These are phyloP conservation scores for Candida koratica DNA, from an alignment of 805 yeast genomes.

Conservation along the genomic window DNA sequence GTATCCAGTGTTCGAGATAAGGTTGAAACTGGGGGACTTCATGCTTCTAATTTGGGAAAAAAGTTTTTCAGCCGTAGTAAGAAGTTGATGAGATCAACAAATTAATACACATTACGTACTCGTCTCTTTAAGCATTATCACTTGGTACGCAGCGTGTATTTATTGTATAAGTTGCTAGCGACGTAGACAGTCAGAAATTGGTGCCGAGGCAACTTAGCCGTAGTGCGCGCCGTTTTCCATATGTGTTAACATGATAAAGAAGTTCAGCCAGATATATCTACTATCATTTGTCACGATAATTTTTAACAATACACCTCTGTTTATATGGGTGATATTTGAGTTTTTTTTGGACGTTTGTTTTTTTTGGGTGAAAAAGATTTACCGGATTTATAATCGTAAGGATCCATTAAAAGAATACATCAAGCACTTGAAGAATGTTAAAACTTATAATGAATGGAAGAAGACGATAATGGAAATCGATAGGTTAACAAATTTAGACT, in stretches of 20 bases:
- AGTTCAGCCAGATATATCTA: constrained; percentile 9
- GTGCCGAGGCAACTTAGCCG: too few relatives aligned
- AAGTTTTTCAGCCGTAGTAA: constrained; percentile 55
- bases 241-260: constrained; percentile 8
- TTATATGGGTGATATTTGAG: constrained; percentile 41
- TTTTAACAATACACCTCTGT: constrained; percentile 34
- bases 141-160: too few relatives aligned
- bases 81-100: constrained; percentile 34
- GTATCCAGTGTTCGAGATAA: constrained; percentile 49
- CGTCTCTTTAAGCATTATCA: too few relatives aligned
- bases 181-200: too few relatives aligned
- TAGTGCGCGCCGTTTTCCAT: too few relatives aligned
- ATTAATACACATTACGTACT: too few relatives aligned
- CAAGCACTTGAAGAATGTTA: constrained; percentile 47
- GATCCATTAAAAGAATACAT: constrained; percentile 47
- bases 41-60: constrained; percentile 53
- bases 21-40: constrained; percentile 42
- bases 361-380: constrained; percentile 44
- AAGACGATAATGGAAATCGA: constrained; percentile 47
- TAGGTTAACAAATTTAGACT: constrained; percentile 42
- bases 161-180: too few relatives aligned
- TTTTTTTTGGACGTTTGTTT: constrained; percentile 42
- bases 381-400: constrained; percentile 32
- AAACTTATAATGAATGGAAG: constrained; percentile 70
- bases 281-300: constrained; percentile 26